Conservation (phyloP, 108 stramenopile genomes). For the Cyclotella atomus region DNA sequence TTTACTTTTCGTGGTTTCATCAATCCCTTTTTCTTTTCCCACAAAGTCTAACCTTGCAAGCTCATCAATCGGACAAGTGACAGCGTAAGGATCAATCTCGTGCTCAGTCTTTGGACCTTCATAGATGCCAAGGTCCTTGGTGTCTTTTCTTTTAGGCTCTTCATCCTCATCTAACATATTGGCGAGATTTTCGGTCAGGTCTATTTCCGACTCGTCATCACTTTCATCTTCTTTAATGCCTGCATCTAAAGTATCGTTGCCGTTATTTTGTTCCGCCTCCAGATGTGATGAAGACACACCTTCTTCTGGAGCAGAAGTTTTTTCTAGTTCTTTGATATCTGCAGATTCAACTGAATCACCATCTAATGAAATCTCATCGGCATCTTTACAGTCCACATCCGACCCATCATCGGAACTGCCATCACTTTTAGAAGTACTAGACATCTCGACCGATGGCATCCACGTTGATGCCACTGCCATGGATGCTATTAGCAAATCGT, state of each 20-base stretch:
- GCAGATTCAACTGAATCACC: constrained; percentile 3
- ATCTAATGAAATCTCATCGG: constrained; percentile 5
- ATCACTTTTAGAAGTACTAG: not conserved
- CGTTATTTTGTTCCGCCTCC: not conserved
- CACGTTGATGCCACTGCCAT: constrained; percentile 37
- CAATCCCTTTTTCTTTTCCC: constrained; percentile 37
- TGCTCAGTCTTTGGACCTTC: constrained; percentile 66
- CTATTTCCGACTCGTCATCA: constrained; percentile 47
- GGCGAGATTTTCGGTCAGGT: constrained; percentile 50
- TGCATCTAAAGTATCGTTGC: not conserved
- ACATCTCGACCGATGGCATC: not conserved
- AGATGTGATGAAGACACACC: not conserved
- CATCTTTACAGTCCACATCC: constrained; percentile 19
- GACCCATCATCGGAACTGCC: constrained; percentile 14
- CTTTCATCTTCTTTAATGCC: constrained; percentile 20
- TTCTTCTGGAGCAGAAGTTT: too few species aligned
- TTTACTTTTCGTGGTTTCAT: constrained; percentile 13
- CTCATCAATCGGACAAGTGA: constrained; percentile 55
- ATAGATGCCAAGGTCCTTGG: constrained; percentile 1
- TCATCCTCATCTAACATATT: constrained; percentile 57
- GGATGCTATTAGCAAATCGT: constrained; percentile 70
- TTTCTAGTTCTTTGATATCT: not conserved
- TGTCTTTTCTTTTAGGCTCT: constrained; percentile 7
- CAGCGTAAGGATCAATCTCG: constrained; percentile 79
- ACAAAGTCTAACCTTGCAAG: constrained; percentile 57